Base-by-base conservation (phyloP, 1,284 basidiomycete genomes). In the Ustilago tritici region DNA sequence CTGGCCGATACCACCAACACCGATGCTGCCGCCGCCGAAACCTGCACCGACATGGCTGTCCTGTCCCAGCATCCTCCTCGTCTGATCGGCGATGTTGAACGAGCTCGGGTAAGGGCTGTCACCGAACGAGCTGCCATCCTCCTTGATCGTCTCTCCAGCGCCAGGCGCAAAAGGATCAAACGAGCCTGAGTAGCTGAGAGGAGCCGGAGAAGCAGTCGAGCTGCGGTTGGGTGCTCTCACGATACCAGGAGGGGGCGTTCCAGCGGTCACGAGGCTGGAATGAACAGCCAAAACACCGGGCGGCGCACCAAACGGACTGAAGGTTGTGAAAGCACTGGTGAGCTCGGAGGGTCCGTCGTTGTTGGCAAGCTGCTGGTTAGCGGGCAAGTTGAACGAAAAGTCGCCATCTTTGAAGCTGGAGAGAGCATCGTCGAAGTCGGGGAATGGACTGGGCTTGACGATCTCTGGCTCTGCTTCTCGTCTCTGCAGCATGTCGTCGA, bases 401-500 rank as follows among this genome's bases (percentile, higher is more conserved):
- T 84, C 83, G 57, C 84, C 83, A 36, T 84, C 79, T 49, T 71
- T 61, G 66, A 84, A 81, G 40, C 72, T 73, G 23, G 81, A 68
- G 2, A 85, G 70, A 36, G 82, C 79, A 61, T 82, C 80, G 66
- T 85, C 83, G 41, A 83, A 81, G 64, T 82, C 80, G 40, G 84
- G 78, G 64, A 85, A 85, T 7, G 80, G 77, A 46, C 70, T 77
- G 34, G 81, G 82, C 60, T 79, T 74, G 60, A 65, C 64, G 19
- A 52, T 14, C 93, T 95, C 10, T 92, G 95, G 85, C 95, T 72
- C 61, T 10, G 90, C 89, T 79, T 93, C 92, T 52, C 93, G 89
- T 47, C 94, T 89, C 53, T 90, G 90, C 82, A 91, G 91, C 63
- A 95, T 90, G 81, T 95, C 94, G 71, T 95, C 93, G 56, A 95